Conservation (phyloP, 2,329 filamentous ascomycete genomes). For the Colletotrichum somersetense region DNA sequence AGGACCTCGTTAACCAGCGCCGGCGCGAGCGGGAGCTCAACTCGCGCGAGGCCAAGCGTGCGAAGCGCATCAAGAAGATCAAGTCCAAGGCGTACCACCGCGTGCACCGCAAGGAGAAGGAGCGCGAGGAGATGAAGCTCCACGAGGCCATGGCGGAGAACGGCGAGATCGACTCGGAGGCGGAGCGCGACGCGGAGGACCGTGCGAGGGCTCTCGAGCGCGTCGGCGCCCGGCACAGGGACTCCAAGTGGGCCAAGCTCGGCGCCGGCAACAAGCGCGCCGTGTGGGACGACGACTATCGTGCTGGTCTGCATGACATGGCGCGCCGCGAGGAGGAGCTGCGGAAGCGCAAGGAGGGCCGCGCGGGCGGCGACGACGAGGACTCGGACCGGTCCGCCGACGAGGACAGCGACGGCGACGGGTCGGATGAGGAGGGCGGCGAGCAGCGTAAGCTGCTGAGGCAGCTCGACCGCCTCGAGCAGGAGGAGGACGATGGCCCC, state of each 20-base stretch:
- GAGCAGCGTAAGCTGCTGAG: slow-evolving; percentile 56
- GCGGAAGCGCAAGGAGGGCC: slow-evolving; percentile 82
- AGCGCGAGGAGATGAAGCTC: slow-evolving; percentile 66
- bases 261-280: slow-evolving; percentile 83
- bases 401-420: slow-evolving; percentile 66
- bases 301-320: slow-evolving; percentile 82
- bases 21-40: slow-evolving; percentile 86
- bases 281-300: slow-evolving; percentile 90
- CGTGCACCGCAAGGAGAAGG: slow-evolving; percentile 83
- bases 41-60: slow-evolving; percentile 88
- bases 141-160: slow-evolving; percentile 67
- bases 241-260: slow-evolving; percentile 93
- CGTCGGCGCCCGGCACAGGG: slow-evolving; percentile 86
- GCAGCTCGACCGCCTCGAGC: slow-evolving; percentile 59
- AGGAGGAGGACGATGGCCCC: slow-evolving; percentile 61
- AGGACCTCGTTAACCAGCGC: slow-evolving; percentile 78
- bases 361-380: slow-evolving; percentile 58
- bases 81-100: slow-evolving; percentile 96
- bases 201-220: slow-evolving; percentile 84
- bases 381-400: slow-evolving; percentile 66
- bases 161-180: slow-evolving; percentile 73
- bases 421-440: slow-evolving; percentile 62
- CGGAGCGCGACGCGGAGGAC: slow-evolving; percentile 74
- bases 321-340: slow-evolving; percentile 86
- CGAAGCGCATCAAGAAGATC: slow-evolving; percentile 97